A percentile compares a stretch with the other conserved stretches of the same genome.
Evolutionary conservation across 371 early-diverging fungal genomes (phyloP).

Genomic region (Batkoa obscura): DNA sequence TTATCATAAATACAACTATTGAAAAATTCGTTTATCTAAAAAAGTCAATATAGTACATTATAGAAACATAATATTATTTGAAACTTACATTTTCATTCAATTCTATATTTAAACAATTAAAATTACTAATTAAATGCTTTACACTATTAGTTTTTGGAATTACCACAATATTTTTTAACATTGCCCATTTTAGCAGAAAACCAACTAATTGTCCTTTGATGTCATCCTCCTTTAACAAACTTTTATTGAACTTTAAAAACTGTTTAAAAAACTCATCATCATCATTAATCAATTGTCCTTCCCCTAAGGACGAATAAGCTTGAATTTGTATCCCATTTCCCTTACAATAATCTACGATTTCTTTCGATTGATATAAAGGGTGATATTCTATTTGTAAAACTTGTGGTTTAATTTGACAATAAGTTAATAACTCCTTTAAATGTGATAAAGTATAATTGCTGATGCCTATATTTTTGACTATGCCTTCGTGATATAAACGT

Average conservation of each 20-base stretch:
- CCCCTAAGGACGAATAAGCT: conserved; percentile 85
- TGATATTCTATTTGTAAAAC: conserved; percentile 59
- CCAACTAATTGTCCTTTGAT: conserved; percentile 5
- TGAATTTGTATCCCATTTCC: conserved; percentile 38
- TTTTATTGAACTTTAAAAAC: neutral
- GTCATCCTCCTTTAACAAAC: neutral
- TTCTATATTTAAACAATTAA: conserved; percentile 17
- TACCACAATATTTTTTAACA: conserved; percentile 28
- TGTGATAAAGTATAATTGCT: conserved; percentile 54
- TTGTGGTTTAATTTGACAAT: conserved; percentile 27
- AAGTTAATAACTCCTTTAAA: conserved; percentile 27
- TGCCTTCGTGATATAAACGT: conserved; percentile 24
- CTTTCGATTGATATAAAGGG: conserved; percentile 28
- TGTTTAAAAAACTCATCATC: neutral
- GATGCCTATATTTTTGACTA: conserved; percentile 55
- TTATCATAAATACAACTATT: neutral
- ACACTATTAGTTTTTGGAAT: conserved; percentile 40
- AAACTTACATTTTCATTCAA: conserved; percentile 9
- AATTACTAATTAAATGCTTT: conserved; percentile 24
- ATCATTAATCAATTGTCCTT: conserved; percentile 23
- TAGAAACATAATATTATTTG: neutral
- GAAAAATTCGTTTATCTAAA: neutral
- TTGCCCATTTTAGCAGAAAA: conserved; percentile 32
- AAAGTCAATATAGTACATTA: neutral
- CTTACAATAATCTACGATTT: conserved; percentile 28